These are phyloP conservation scores for Lentinula edodes DNA, from an alignment of 768 basidiomycete genomes.

Conservation along the genomic window DNA sequence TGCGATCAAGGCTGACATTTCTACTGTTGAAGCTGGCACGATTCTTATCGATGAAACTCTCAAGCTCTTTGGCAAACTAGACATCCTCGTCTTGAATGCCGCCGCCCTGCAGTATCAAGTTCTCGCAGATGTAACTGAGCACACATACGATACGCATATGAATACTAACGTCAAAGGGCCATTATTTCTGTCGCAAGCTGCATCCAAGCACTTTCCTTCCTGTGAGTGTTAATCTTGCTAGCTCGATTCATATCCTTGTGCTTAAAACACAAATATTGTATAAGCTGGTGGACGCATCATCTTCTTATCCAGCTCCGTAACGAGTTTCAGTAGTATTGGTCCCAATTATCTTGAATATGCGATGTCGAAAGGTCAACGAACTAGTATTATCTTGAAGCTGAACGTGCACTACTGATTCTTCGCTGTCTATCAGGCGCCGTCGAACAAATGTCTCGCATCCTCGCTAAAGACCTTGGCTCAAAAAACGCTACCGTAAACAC, in stretches of 20 bases:
- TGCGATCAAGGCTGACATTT: no score
- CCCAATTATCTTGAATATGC: neutral
- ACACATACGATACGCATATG: slow-evolving; percentile 24
- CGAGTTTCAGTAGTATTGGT: slow-evolving; percentile 18
- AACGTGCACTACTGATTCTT: neutral
- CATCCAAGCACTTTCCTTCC: slow-evolving; percentile 33
- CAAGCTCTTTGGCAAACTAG: no score
- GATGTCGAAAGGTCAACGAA: neutral
- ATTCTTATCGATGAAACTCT: no score
- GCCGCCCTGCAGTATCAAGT: no score
- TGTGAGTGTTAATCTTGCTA: slow-evolving; percentile 25
- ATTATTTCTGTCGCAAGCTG: slow-evolving; percentile 47
- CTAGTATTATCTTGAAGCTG: no score
- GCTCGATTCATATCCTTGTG: no score
- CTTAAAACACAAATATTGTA: neutral
- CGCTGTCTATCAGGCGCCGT: slow-evolving; percentile 26
- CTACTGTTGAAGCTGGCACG: no score
- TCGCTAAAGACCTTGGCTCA: slow-evolving; percentile 52
- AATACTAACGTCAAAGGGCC: slow-evolving; percentile 50
- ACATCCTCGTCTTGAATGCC: no score
- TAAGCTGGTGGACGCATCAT: slow-evolving; percentile 49
- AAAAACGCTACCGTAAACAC: slow-evolving; percentile 53
- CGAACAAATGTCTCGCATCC: slow-evolving; percentile 51
- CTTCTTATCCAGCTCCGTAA: slow-evolving; percentile 51
- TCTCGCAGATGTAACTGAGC: no score